phyloP scores from a whole-genome alignment of 768 basidiomycete genomes.

The Lactarius hengduanensis region DNA sequence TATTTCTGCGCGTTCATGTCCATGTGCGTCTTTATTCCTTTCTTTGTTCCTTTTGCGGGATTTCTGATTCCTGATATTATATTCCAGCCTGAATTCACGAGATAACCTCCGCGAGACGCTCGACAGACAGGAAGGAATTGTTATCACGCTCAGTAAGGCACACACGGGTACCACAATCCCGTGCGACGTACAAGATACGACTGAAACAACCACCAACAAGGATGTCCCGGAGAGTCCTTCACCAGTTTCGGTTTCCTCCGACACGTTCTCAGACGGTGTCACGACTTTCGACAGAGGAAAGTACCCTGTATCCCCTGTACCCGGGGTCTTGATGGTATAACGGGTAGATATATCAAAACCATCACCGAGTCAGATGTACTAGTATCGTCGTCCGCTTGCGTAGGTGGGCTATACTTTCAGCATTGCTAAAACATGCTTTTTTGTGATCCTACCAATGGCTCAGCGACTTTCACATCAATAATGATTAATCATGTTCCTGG shows the following conservation, averaged over 20 bases:
- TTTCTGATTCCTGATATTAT: neutral
- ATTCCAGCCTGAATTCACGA: slow-evolving; percentile 6
- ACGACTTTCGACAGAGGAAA: neutral
- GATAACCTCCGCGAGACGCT: neutral
- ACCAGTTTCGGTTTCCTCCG: neutral
- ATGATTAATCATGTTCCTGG: too few relatives aligned
- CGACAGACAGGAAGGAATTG: neutral
- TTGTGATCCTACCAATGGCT: neutral
- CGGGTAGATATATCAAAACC: neutral
- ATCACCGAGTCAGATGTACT: neutral
- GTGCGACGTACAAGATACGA: neutral
- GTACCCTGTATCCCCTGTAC: neutral
- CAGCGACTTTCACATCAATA: neutral
- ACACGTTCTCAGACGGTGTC: neutral
- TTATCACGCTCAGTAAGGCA: neutral
- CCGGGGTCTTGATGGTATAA: neutral
- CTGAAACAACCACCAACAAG: neutral
- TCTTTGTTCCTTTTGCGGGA: neutral
- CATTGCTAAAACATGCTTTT: neutral
- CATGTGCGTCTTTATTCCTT: neutral
- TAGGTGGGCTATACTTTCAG: neutral
- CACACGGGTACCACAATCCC: neutral
- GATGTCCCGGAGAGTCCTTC: neutral
- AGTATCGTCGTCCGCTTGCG: neutral
- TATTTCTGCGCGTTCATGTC: slow-evolving; percentile 8